Evolutionary conservation across 768 basidiomycete species (phyloP).

Genomic region (Podaxis sp.): DNA sequence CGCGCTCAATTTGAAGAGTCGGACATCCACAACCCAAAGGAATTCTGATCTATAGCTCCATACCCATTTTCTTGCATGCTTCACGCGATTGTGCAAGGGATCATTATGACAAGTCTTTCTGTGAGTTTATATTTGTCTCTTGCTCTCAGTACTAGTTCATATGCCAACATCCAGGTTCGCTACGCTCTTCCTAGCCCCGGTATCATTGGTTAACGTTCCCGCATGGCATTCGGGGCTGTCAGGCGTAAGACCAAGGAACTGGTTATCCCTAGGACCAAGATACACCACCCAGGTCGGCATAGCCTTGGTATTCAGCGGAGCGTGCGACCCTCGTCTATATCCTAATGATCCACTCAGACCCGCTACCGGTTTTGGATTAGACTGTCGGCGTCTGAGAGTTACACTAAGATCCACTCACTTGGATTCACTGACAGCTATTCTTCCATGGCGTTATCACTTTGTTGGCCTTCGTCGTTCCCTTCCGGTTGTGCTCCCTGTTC

Average conservation of each 20-base stretch:
- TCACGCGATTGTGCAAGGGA: background rate
- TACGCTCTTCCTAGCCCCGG: background rate
- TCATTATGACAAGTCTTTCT: background rate
- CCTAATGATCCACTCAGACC: background rate
- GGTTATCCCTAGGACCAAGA: background rate
- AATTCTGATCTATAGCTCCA: conserved; percentile 32
- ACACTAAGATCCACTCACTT: background rate
- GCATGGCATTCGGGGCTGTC: background rate
- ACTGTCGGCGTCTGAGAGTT: background rate
- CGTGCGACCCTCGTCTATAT: background rate
- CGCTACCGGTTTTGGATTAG: background rate
- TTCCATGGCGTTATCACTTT: conserved; percentile 61
- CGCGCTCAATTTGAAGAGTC: conserved; percentile 69
- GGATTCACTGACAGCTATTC: conserved; percentile 37
- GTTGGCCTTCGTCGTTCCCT: conserved; percentile 26
- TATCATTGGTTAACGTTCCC: background rate
- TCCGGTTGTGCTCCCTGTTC: conserved; percentile 22
- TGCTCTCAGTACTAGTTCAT: background rate
- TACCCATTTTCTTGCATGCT: background rate
- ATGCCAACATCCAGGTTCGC: background rate
- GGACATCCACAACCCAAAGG: conserved; percentile 41
- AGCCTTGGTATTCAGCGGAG: background rate
- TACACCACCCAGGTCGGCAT: background rate
- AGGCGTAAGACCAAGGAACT: background rate
- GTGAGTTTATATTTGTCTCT: background rate